A percentile compares a stretch with the other conserved stretches of the same genome.
These are phyloP conservation scores for Malus hybrid DNA, from an alignment of 331 rosid species.

Conservation along the genomic window DNA sequence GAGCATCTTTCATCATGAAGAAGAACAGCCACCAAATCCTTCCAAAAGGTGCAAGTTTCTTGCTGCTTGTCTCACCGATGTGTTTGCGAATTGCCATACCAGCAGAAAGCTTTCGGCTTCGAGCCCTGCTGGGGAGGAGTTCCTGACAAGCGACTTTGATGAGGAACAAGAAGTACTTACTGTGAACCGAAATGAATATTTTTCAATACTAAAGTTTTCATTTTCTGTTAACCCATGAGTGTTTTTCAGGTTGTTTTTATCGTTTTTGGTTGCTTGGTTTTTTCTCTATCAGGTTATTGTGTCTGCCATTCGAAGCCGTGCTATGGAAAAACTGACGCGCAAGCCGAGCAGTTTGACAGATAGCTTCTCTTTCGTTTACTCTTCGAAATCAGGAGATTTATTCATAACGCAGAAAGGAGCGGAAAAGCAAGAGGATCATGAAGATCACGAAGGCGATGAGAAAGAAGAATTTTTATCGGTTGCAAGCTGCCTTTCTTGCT, in stretches of 20 bases:
- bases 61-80: constrained; percentile 49
- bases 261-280: neutral
- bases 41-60: constrained; percentile 46
- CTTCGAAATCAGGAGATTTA: constrained; percentile 44
- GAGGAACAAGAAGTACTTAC: constrained; percentile 58
- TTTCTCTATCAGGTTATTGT: constrained; percentile 50
- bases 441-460: constrained; percentile 24
- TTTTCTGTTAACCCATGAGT: neutral
- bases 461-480: constrained; percentile 63
- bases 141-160: constrained; percentile 39
- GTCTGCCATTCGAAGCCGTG: constrained; percentile 57
- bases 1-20: constrained; percentile 52
- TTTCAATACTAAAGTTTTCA: neutral
- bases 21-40: constrained; percentile 34
- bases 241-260: neutral
- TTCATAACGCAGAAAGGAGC: constrained; percentile 31
- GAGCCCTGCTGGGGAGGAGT: constrained; percentile 51
- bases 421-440: constrained; percentile 11
- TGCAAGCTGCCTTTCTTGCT: constrained; percentile 55
- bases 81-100: constrained; percentile 34
- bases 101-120: constrained; percentile 24
- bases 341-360: constrained; percentile 35
- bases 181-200: neutral
- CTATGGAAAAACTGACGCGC: constrained; percentile 51
- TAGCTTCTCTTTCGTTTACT: constrained; percentile 47